Evolutionary conservation across 257 asterid genomes (phyloP), one percentile per base, ranked within the genome.

Genomic region (Oldenlandia corymbosa): DNA sequence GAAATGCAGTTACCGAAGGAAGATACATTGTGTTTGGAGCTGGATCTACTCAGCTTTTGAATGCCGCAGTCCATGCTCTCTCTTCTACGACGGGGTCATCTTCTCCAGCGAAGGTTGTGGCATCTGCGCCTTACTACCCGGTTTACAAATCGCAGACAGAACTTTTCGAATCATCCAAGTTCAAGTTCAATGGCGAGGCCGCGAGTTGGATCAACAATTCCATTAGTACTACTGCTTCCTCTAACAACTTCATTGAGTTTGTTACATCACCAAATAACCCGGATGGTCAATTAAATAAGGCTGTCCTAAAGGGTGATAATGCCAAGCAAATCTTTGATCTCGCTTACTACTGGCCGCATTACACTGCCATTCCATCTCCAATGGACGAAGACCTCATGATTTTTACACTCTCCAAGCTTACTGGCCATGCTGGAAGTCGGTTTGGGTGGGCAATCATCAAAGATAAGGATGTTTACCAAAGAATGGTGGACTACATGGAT

Each of bases 281-380:
- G 3, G 89, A 86, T 71, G 91, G 85, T 2, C 58, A 60, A 5
- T 43, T 89, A 28, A 79, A 59, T 73, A 50, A 74, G 60, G 75
- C 85, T 28, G 85, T 74, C 31, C 43, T 70, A 28, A 36, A 55
- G 51, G 87, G 88, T 6, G 69, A 77, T 7, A 57, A 39, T 3
- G 87, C 62, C 1, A 77, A 5, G 21, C 42, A 69, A 18, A 78
- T 90, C 42, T 60, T 81, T 66, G 95, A 85, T 69, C 90, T 68
- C 58, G 97, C 92, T 36, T 87, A 85, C 53, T 90, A 82, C 75
- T 90, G 97, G 90, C 90, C 97, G 10, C 88, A 85, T 82, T 90
- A 64, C 30, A 72, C 95, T 0, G 85, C 92, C 37, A 82, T 87
- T 68, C 85, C 90, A 39, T 54, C 82, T 27, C 87, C 92, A 7